Evolutionary conservation across 1,139 yeast species (phyloP).

Genomic region (Kluyveromyces marxianus): DNA sequence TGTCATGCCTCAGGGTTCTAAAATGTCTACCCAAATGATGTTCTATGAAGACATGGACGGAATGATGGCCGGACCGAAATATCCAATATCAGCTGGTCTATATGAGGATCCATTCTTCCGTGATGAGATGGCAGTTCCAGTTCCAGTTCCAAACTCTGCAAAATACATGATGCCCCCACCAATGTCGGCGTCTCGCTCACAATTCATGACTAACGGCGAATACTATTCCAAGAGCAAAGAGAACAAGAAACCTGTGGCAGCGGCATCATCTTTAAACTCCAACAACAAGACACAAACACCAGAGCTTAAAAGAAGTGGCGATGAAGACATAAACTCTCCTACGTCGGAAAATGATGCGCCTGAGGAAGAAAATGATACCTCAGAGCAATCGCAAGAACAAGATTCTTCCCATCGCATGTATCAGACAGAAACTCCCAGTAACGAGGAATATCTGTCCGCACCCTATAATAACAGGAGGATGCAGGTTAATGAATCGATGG

Average conservation of each 20-base stretch:
- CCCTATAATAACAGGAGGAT: slow-evolving; percentile 11
- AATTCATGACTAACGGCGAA: slow-evolving; percentile 29
- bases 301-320: slow-evolving; percentile 4
- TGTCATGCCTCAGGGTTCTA: slow-evolving; percentile 7
- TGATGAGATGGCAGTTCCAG: slow-evolving; percentile 8
- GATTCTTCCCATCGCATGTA: neutral
- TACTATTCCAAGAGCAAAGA: slow-evolving; percentile 25
- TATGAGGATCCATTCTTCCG: slow-evolving; percentile 7
- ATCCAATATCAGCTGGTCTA: slow-evolving; percentile 9
- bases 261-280: neutral
- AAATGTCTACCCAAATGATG: slow-evolving; percentile 6
- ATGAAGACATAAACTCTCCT: neutral
- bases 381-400: neutral
- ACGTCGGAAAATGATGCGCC: neutral
- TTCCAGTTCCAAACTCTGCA: slow-evolving; percentile 8
- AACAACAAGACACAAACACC: slow-evolving; percentile 5
- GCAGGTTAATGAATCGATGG: slow-evolving; percentile 2
- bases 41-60: slow-evolving; percentile 9
- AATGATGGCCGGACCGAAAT: slow-evolving; percentile 1
- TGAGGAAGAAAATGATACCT: neutral
- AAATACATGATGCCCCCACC: slow-evolving; percentile 10
- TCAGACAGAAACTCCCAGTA: neutral
- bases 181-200: slow-evolving; percentile 15
- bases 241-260: slow-evolving; percentile 8
- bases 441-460: slow-evolving; percentile 7